These are phyloP conservation scores for Epicoccum sorghinum DNA, from an alignment of 2,329 filamentous ascomycete genomes.

Conservation along the genomic window DNA sequence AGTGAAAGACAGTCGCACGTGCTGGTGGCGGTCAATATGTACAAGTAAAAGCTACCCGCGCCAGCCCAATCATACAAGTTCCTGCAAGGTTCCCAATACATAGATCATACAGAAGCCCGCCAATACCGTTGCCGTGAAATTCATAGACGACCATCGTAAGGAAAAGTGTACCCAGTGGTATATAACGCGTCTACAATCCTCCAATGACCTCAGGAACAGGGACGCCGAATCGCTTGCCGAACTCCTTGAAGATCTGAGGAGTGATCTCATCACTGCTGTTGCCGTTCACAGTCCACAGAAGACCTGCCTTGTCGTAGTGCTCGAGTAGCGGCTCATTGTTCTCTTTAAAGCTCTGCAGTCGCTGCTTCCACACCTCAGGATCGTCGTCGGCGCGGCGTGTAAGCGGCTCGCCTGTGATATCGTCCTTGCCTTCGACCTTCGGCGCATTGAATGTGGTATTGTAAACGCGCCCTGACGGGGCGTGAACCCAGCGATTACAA, in stretches of 20 bases:
- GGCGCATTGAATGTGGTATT: constrained; percentile 93
- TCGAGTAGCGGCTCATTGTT: constrained; percentile 84
- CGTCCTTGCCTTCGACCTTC: constrained; percentile 79
- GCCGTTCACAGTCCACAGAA: constrained; percentile 85
- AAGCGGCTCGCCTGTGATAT: constrained; percentile 86
- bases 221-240: constrained; percentile 73
- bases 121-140: constrained; percentile 1
- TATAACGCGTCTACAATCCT: constrained; percentile 13
- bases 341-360: constrained; percentile 84
- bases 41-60: constrained; percentile 11
- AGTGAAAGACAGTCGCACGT: neutral
- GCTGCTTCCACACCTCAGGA: constrained; percentile 80
- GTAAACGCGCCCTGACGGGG: constrained; percentile 88
- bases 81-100: neutral
- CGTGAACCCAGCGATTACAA: constrained; percentile 90
- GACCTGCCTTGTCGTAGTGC: constrained; percentile 83
- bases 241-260: constrained; percentile 83
- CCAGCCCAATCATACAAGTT: constrained; percentile 11
- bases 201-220: constrained; percentile 12
- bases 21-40: constrained; percentile 8
- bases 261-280: constrained; percentile 94
- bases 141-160: neutral
- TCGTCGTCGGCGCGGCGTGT: constrained; percentile 85
- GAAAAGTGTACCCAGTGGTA: constrained; percentile 5
- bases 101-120: constrained; percentile 1